Conservation (phyloP, 1,139 yeast species). For the Groenewaldozyma sp. region DNA sequence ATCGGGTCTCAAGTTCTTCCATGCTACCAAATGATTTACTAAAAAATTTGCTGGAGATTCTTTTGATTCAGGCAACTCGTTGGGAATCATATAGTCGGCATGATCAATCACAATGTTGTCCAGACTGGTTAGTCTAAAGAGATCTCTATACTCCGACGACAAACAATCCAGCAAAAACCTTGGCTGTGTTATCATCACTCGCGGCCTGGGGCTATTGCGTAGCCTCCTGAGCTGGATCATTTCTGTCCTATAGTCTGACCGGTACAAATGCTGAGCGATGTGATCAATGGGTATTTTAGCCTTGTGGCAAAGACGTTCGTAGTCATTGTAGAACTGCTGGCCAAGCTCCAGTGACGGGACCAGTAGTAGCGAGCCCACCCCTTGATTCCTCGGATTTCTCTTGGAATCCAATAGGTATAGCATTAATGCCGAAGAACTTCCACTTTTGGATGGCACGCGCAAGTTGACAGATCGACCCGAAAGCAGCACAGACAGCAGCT, state of each 20-base stretch:
- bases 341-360: conserved; percentile 85
- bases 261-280: conserved; percentile 46
- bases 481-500: conserved; percentile 23
- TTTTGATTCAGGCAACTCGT: conserved; percentile 1
- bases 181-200: conserved; percentile 1
- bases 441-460: conserved; percentile 23
- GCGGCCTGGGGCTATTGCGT: background rate
- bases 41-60: background rate
- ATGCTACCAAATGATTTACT: background rate
- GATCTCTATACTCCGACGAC: conserved; percentile 1
- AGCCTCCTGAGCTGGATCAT: background rate
- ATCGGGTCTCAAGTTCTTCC: background rate
- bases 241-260: background rate
- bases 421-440: conserved; percentile 22
- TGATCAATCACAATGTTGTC: conserved; percentile 1
- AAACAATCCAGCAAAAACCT: conserved; percentile 1
- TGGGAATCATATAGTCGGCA: background rate
- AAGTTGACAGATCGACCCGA: conserved; percentile 25
- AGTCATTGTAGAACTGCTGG: conserved; percentile 47
- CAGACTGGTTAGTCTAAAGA: background rate
- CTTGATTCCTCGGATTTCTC: conserved; percentile 4
- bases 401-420: conserved; percentile 17
- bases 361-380: conserved; percentile 36
- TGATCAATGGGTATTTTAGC: conserved; percentile 37
- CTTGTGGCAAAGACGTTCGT: conserved; percentile 22